These are phyloP conservation scores for Talaromyces sp. DNA, from an alignment of 2,329 filamentous ascomycete species.

Conservation along the genomic window DNA sequence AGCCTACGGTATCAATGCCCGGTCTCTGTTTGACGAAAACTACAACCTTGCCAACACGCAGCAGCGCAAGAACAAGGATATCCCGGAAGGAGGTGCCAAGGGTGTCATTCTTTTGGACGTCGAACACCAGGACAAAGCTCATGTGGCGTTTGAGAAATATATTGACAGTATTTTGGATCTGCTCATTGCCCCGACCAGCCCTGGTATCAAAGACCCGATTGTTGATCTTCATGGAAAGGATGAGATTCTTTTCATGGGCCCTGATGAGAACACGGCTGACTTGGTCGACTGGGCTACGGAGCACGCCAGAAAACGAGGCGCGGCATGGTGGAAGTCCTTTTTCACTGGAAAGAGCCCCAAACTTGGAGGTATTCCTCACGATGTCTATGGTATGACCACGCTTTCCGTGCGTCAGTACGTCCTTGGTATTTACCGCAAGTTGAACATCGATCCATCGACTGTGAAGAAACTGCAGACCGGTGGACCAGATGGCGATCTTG, in stretches of 20 bases:
- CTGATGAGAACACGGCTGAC: conserved; percentile 97
- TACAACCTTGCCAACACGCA: conserved; percentile 97
- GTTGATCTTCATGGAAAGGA: conserved; percentile 92
- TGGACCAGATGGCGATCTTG: conserved; percentile 91
- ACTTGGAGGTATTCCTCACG: conserved; percentile 93
- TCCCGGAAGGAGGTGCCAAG: conserved; percentile 96
- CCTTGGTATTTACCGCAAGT: conserved; percentile 93
- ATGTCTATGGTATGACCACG: conserved; percentile 96
- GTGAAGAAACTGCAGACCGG: conserved; percentile 96
- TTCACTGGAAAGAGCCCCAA: conserved; percentile 98
- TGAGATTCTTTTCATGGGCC: conserved; percentile 97
- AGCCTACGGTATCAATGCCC: conserved; percentile 91
- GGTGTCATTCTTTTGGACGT: conserved; percentile 93
- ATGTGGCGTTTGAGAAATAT: conserved; percentile 97
- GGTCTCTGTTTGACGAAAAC: conserved; percentile 96
- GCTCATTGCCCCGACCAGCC: conserved; percentile 79
- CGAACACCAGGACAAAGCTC: conserved; percentile 87
- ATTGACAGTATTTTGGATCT: conserved; percentile 98
- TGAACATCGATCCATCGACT: conserved; percentile 76
- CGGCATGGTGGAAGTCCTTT: conserved; percentile 99
- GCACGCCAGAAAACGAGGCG: conserved; percentile 79
- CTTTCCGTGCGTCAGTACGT: conserved; percentile 94
- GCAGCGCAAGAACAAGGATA: conserved; percentile 99
- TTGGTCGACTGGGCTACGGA: conserved; percentile 98
- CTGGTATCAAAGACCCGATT: conserved; percentile 97